A percentile compares a stretch with the other conserved stretches of the same genome.
Conservation (phyloP, 2,329 filamentous ascomycete species). For the Botryotinia globosa region DNA sequence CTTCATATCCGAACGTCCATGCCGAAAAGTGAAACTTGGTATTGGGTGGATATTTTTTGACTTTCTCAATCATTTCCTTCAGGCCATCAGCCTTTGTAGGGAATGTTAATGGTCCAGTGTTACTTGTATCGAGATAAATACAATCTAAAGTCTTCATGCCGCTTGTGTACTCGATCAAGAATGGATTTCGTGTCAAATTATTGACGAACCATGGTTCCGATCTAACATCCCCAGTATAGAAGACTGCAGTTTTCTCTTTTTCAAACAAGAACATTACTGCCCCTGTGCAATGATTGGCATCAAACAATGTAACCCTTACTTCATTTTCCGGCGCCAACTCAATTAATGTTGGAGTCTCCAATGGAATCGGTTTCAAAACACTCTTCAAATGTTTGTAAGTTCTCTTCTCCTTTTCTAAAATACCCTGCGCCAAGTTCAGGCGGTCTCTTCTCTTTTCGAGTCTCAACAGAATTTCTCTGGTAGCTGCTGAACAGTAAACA, state of each 20-base stretch:
- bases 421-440: conserved; percentile 75
- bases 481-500: conserved; percentile 86
- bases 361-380: conserved; percentile 75
- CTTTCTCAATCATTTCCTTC: conserved; percentile 66
- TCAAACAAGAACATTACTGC: conserved; percentile 93
- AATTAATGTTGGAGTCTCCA: conserved; percentile 74
- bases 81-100: conserved; percentile 72
- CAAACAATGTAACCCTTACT: conserved; percentile 80
- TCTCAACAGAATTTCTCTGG: conserved; percentile 73
- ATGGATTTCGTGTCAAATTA: conserved; percentile 65
- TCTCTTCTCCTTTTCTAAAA: conserved; percentile 70
- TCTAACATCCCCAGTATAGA: conserved; percentile 88
- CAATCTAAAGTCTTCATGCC: conserved; percentile 69
- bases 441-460: conserved; percentile 77
- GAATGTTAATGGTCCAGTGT: conserved; percentile 49
- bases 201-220: conserved; percentile 86
- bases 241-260: conserved; percentile 63
- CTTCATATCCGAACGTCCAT: conserved; percentile 93
- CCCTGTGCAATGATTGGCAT: conserved; percentile 89
- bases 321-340: conserved; percentile 66
- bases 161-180: conserved; percentile 69
- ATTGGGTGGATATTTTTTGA: conserved; percentile 64
- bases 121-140: conserved; percentile 88
- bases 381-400: conserved; percentile 74
- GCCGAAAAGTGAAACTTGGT: conserved; percentile 82